A percentile compares a stretch with the other conserved stretches of the same genome.
phyloP scores from a whole-genome alignment of 2,329 filamentous ascomycete genomes.

The Colletotrichum caudatum region DNA sequence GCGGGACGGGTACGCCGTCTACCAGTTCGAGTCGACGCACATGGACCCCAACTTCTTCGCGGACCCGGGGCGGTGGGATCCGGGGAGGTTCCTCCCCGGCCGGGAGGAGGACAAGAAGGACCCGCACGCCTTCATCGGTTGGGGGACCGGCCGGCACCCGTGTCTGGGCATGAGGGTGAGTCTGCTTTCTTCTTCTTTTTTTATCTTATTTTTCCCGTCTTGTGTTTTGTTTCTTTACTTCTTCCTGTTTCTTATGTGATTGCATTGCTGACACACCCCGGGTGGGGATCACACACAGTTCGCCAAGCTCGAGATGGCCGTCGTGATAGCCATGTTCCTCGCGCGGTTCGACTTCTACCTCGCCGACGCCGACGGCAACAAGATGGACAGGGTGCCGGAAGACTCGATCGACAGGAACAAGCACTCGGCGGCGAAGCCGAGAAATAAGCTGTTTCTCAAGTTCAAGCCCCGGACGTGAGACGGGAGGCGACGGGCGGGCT shows the following conservation, averaged over 20 bases:
- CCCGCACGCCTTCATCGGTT: constrained; percentile 50
- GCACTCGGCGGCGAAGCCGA: constrained; percentile 55
- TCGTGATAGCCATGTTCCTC: constrained; percentile 63
- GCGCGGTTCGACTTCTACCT: constrained; percentile 62
- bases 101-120: constrained; percentile 58
- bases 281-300: constrained; percentile 49
- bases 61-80: constrained; percentile 63
- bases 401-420: constrained; percentile 50
- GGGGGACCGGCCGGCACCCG: constrained; percentile 53
- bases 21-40: constrained; percentile 61
- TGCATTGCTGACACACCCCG: constrained; percentile 17
- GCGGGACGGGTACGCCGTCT: constrained; percentile 58
- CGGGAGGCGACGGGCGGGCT: not conserved
- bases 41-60: constrained; percentile 61
- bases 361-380: constrained; percentile 54
- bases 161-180: constrained; percentile 48
- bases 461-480: constrained; percentile 46
- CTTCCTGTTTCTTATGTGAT: not conserved
- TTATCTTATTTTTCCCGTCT: not conserved
- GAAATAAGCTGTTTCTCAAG: constrained; percentile 50
- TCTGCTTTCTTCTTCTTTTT: constrained; percentile 4
- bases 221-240: no score
- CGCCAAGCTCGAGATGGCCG: constrained; percentile 64
- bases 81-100: constrained; percentile 59
- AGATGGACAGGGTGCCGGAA: constrained; percentile 45